Base-by-base conservation (phyloP, 352 stramenopile species). In the Phytophthora cryptogea region DNA sequence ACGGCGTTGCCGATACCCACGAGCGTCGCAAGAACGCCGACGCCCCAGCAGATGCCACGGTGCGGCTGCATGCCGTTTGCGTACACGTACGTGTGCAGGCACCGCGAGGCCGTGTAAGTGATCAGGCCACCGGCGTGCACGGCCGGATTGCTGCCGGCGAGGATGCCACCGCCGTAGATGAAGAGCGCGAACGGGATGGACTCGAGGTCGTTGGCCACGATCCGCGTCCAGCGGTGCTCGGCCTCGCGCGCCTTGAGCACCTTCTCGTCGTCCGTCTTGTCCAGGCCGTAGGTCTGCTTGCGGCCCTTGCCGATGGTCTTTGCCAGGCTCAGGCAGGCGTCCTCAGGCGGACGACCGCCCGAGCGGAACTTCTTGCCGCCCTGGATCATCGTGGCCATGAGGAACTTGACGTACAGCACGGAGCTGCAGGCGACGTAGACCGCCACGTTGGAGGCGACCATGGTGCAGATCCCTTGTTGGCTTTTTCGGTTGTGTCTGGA, bases 321-420 rank as follows among this genome's bases (percentile, higher is more conserved):
- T 26, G 67, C 60, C n/a, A 76, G 40, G 17, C 55, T 27, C 55
- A 78, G 68, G 26, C 56, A 52, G 27, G 46, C 69, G 56, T 88
- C 80, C 56, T 89, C 80, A 31, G 80, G 77, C 10, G 78, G 70
- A 10, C 76, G 76, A 10, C 57, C 63, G 30, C 77, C 80, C n/a
- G 75, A 65, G 9, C 55, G 43, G 50, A 90, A 88, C 26, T 70
- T 87, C 61, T 86, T 87, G 54, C 41, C 54, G 8, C 59, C 77
- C 47, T 89, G 74, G 14, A 88, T 59, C 11, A 50, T 39, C 27
- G 77, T 75, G 4, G 69, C 64, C 5, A 76, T 45, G 36, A 89
- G 46, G 57, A 86, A 90, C 71, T 92, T 92, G 63, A 78, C n/a
- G 65, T 83, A 92, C 40, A 92, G 78, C 48, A 89, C 50, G 4